Evolutionary conservation across 495 filamentous ascomycete genomes (phyloP), one percentile per base, ranked within the genome.

Genomic region (Lichenothelia convexa): DNA sequence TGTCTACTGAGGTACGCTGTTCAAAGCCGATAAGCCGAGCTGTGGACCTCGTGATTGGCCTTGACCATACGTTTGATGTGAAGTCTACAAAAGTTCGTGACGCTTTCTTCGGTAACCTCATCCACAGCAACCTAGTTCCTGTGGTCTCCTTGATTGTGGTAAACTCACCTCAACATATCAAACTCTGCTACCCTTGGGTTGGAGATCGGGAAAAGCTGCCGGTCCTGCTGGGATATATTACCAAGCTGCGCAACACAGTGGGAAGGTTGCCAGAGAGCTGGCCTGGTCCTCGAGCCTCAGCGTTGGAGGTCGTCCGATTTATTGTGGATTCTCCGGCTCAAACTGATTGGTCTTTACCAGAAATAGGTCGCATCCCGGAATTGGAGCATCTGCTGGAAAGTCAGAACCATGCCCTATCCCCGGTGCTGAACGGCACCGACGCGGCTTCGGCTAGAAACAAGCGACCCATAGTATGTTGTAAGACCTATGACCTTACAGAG

Each of bases 151-250:
- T 73, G 7, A 39, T 73, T 8, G 55, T 73, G 5, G 56, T 63
- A 21, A 68, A 65, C 38, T 60, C 67, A 3, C 61, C 64, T 32
- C 70, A 75, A 43, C 71, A 75, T 40, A 58, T 74, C 26, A 59
- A 66, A 38, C 53, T 58, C 24, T 71, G 65, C 48, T 70, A 17
- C 60, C 67, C 38, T 1, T 45, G 59, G n/a, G 27, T 65, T 2
- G 12, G 32, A 6, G 36, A 20, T 4, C 18, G 21, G 6, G 40
- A 45, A 12, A 37, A 40, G 4, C 26, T 48, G 0, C 46, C 45
- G 17, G 45, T 48, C 5, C 40, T 58, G 5, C 32, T 54, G 8
- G 43, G 34, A 19, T 39, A 32, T 15, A 29, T 47, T 30, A 21
- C 36, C 9, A 29, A 41, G 18, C 34, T 42, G 8, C 30, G 36